phyloP scores from a whole-genome alignment of 164 flowering plant genomes.

The Aristolochia californica region DNA sequence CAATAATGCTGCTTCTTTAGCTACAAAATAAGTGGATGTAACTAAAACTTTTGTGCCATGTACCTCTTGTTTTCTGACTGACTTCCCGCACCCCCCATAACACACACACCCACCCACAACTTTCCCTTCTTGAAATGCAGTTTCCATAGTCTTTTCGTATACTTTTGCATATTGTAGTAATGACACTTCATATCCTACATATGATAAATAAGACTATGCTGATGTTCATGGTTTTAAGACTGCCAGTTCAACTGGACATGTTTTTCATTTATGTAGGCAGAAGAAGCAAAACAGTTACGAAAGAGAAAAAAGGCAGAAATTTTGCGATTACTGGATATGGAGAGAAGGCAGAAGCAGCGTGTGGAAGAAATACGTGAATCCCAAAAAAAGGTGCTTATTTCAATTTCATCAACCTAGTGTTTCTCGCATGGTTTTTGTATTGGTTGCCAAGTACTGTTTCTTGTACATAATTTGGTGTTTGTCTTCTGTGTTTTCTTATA shows the following conservation, averaged over 20 bases:
- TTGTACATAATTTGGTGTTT: too few relatives aligned
- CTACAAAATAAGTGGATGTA: too few relatives aligned
- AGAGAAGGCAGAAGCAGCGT: conserved; percentile 77
- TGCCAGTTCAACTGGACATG: neutral
- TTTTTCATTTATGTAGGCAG: conserved; percentile 40
- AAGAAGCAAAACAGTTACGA: conserved; percentile 63
- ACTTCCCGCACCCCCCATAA: too few relatives aligned
- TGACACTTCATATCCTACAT: too few relatives aligned
- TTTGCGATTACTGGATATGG: conserved; percentile 62
- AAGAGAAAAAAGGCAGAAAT: conserved; percentile 62
- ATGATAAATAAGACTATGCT: neutral
- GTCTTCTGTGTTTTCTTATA: too few relatives aligned
- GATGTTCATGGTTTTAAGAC: neutral
- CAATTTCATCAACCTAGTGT: neutral
- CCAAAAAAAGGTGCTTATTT: conserved; percentile 51
- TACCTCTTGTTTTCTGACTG: too few relatives aligned
- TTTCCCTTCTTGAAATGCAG: too few relatives aligned
- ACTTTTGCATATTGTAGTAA: too few relatives aligned
- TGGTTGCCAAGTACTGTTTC: neutral
- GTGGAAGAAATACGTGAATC: conserved; percentile 72
- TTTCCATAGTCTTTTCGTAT: too few relatives aligned
- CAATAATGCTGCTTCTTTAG: too few relatives aligned
- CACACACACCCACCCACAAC: too few relatives aligned
- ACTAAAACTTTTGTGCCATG: too few relatives aligned
- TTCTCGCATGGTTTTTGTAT: neutral